Base-by-base conservation (phyloP, 345 rosid genomes). In the Eucalyptus pauciflora region DNA sequence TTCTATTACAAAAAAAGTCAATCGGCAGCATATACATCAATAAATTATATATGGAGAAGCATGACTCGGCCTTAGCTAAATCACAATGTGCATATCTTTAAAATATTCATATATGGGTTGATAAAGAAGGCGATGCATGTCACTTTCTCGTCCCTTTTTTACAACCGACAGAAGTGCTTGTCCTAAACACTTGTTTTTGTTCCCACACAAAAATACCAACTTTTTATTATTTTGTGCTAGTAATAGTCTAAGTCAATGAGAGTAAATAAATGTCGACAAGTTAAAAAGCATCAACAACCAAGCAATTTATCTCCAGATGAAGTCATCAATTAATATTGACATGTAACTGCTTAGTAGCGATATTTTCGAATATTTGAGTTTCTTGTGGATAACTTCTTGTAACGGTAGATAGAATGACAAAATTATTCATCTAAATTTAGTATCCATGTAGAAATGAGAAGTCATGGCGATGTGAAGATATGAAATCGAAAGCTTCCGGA, bases 221-320 rank as follows among this genome's bases (percentile, higher is more conserved):
- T 58, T 25, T 58, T 25, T 10, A 13, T 62, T 62, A 60, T 29
- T 27, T 1, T 62, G 69, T 0, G 7, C 69, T 12, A 62, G 69
- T 62, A 1, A 62, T 0, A 27, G 69, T 27, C 15, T 60, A 27
- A 60, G 31, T 7, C 31, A 12, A 60, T 60, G 69, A 60, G 69
- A 60, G 31, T 60, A 27, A 12, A 60, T 60, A 60, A 27, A 27
- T 60, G 69, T 60, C 2, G 13, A 60, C 31, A 60, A 60, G 15
- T 27, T 27, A 13, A 60, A 60, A 3, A 27, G 15, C 2, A 60
- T 27, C 0, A 0, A 12, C 31, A 6, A 60, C 69, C 16, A 60
- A 60, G 31, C 31, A 12, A 60, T 8, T 60, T 60, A 60, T 62
- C 1, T 13, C 1, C 0, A 33, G 69, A 27, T 62, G 16, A 13